A percentile compares a stretch with the other conserved stretches of the same genome.
phyloP scores from a whole-genome alignment of 305 asterid genomes.

The Ruellia speciosa region DNA sequence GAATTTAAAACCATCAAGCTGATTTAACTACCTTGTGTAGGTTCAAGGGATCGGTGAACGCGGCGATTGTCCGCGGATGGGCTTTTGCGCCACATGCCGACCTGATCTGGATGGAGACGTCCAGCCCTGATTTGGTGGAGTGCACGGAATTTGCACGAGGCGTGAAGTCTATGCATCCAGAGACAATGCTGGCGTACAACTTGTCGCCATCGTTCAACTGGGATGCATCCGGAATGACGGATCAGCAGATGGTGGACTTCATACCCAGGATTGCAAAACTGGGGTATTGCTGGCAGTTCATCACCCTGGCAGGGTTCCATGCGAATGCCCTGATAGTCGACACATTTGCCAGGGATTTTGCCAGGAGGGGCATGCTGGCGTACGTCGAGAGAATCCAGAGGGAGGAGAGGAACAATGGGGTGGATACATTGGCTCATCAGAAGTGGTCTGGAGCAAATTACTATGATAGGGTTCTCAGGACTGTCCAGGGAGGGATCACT shows the following conservation, averaged over 20 bases:
- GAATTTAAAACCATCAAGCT: too few species aligned
- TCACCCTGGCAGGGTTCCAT: constrained; percentile 86
- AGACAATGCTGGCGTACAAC: constrained; percentile 86
- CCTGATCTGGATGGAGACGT: constrained; percentile 88
- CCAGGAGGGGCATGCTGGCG: constrained; percentile 80
- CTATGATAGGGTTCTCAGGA: constrained; percentile 78
- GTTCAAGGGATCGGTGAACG: constrained; percentile 73
- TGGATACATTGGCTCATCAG: constrained; percentile 92
- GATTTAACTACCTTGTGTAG: constrained; percentile 7
- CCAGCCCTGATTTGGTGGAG: constrained; percentile 70
- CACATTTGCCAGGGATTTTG: constrained; percentile 77
- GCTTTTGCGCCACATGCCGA: constrained; percentile 67
- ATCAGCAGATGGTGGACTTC: constrained; percentile 77
- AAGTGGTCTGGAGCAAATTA: constrained; percentile 99
- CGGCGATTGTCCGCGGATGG: constrained; percentile 87
- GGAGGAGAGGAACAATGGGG: constrained; percentile 78
- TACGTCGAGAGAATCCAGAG: constrained; percentile 91
- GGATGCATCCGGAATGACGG: constrained; percentile 95
- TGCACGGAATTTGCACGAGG: constrained; percentile 85
- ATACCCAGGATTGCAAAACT: constrained; percentile 73
- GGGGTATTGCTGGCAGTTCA: constrained; percentile 97
- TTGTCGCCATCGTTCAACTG: constrained; percentile 93
- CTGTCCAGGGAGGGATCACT: constrained; percentile 94
- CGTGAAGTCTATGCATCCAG: constrained; percentile 56
- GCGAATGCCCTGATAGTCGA: constrained; percentile 76